phyloP scores from a whole-genome alignment of 768 basidiomycete species.

The Dacryopinax primogenitus region DNA sequence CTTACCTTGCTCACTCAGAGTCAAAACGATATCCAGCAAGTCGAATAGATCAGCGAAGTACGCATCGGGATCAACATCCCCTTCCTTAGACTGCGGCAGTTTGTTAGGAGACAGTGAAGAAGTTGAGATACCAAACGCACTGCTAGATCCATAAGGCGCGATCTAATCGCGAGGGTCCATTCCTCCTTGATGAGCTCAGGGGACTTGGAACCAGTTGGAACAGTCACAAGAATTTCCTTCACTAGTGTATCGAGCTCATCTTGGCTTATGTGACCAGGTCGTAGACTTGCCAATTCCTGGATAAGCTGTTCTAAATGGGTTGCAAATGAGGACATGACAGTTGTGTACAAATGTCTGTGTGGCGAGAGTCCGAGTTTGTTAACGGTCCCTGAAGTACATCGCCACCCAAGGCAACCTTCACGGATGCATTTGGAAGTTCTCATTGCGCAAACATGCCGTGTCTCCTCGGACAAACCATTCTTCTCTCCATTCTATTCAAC shows the following conservation, averaged over 20 bases:
- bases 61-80: neutral
- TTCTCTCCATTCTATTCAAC: neutral
- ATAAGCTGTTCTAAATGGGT: neutral
- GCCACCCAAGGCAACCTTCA: neutral
- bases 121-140: neutral
- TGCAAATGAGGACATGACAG: neutral
- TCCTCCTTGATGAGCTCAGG: neutral
- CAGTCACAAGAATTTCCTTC: neutral
- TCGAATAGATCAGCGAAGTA: conserved; percentile 53
- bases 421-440: neutral
- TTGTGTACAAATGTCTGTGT: neutral
- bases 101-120: no score
- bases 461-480: no score
- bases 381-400: neutral
- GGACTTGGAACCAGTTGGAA: neutral
- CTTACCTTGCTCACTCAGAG: conserved; percentile 65
- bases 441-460: neutral
- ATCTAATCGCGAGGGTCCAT: neutral
- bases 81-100: neutral
- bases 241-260: neutral
- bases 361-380: neutral
- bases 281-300: neutral
- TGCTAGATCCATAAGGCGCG: neutral
- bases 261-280: neutral
- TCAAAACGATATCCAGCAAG: conserved; percentile 58